Conservation (phyloP, 148 eudicot species). For the Spergularia bocconei region DNA sequence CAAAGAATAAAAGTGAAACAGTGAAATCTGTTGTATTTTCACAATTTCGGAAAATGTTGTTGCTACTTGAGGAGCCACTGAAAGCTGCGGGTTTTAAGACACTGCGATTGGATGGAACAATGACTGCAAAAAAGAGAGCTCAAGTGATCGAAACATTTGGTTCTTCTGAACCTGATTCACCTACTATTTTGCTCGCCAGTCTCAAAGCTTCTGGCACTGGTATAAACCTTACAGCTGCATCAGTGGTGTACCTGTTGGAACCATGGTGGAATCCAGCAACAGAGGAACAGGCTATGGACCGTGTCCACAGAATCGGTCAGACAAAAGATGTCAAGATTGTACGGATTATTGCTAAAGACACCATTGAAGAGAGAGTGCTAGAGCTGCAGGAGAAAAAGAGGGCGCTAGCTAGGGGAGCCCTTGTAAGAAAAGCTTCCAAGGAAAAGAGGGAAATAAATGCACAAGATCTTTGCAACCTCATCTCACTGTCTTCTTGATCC, state of each 20-base stretch:
- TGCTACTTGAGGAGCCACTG: conserved; percentile 76
- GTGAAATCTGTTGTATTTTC: conserved; percentile 81
- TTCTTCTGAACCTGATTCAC: conserved; percentile 43
- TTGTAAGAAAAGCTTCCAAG: conserved; percentile 50
- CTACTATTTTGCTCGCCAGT: conserved; percentile 81
- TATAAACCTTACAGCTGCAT: conserved; percentile 80
- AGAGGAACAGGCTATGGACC: conserved; percentile 97
- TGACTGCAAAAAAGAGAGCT: conserved; percentile 75
- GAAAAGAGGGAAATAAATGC: conserved; percentile 62
- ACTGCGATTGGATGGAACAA: conserved; percentile 78
- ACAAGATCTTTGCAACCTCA: conserved; percentile 70
- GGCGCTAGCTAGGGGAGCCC: conserved; percentile 67
- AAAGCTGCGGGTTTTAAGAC: conserved; percentile 73
- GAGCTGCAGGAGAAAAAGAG: conserved; percentile 83
- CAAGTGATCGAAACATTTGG: conserved; percentile 62
- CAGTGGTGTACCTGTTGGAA: conserved; percentile 73
- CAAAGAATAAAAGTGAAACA: conserved; percentile 39
- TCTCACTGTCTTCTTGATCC: conserved; percentile 49
- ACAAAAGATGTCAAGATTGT: conserved; percentile 72
- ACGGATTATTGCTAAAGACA: conserved; percentile 78
- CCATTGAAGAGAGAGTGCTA: conserved; percentile 84
- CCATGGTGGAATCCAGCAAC: conserved; percentile 99
- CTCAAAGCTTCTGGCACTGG: conserved; percentile 86
- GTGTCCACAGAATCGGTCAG: conserved; percentile 92
- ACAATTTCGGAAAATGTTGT: conserved; percentile 75